phyloP scores from a whole-genome alignment of 768 basidiomycete species.

The Ramaria rubella region DNA sequence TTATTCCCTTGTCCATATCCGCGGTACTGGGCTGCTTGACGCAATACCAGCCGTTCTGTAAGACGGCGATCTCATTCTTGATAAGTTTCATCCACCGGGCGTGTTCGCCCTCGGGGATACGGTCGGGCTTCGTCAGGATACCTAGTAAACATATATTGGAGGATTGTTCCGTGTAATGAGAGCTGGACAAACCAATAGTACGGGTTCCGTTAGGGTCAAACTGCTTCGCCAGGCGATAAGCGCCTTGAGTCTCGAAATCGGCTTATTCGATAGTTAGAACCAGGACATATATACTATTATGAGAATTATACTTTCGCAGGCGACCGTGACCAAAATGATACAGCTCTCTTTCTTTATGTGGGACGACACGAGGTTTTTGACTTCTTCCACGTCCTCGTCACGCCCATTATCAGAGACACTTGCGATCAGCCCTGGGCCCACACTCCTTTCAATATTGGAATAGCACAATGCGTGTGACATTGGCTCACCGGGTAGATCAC shows the following conservation, averaged over 20 bases:
- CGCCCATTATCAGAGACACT: constrained; percentile 45
- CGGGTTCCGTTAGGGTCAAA: constrained; percentile 57
- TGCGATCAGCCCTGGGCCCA: constrained; percentile 47
- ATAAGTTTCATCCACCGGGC: constrained; percentile 40
- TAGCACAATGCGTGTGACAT: background rate
- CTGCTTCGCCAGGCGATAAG: constrained; percentile 54
- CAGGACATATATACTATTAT: background rate
- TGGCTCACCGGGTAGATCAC: constrained; percentile 49
- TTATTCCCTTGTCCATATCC: constrained; percentile 44
- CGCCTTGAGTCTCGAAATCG: constrained; percentile 76
- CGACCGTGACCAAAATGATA: constrained; percentile 50
- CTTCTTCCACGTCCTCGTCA: constrained; percentile 51
- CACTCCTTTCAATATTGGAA: background rate
- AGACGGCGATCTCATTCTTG: constrained; percentile 16
- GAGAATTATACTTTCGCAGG: constrained; percentile 51
- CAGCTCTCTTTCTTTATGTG: constrained; percentile 62
- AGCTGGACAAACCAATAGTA: constrained; percentile 51
- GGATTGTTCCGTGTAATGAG: background rate
- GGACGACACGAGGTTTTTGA: constrained; percentile 47
- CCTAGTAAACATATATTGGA: constrained; percentile 33
- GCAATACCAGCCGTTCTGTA: constrained; percentile 55
- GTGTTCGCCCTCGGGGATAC: constrained; percentile 52
- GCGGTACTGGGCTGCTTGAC: constrained; percentile 49
- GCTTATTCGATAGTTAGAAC: constrained; percentile 33
- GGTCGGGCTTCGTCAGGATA: constrained; percentile 70